A percentile compares a stretch with the other conserved stretches of the same genome.
Conservation (phyloP, 164 flowering plant species). For the Aristolochia contorta region DNA sequence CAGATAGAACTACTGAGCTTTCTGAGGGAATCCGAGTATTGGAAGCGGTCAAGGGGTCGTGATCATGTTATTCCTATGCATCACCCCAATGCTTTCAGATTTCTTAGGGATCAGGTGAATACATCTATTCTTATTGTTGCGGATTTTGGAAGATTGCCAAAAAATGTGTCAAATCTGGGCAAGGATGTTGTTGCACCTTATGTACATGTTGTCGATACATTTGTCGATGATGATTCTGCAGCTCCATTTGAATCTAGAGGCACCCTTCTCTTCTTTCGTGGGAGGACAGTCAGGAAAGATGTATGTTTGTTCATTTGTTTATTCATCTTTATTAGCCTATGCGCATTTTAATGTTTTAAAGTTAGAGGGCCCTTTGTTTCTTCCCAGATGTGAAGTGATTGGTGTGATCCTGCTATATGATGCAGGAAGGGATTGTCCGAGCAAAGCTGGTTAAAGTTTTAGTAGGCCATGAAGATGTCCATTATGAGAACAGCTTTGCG, state of each 20-base stretch:
- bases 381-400: constrained; percentile 9
- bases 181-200: constrained; percentile 97
- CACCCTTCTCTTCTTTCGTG: constrained; percentile 81
- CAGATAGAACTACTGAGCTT: constrained; percentile 68
- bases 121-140: constrained; percentile 85
- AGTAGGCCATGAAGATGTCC: constrained; percentile 61
- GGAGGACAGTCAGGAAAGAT: constrained; percentile 86
- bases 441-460: constrained; percentile 54
- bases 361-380: background rate
- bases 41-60: constrained; percentile 77
- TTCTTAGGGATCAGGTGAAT: constrained; percentile 64
- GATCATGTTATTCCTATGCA: constrained; percentile 96
- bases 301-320: constrained; percentile 30
- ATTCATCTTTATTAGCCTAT: background rate
- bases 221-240: constrained; percentile 41
- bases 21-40: constrained; percentile 57
- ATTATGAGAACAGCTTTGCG: constrained; percentile 52
- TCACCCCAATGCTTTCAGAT: constrained; percentile 98
- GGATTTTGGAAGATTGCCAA: constrained; percentile 83
- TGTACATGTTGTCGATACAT: constrained; percentile 83
- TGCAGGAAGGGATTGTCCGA: constrained; percentile 84
- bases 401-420: constrained; percentile 4
- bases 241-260: constrained; percentile 72
- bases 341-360: background rate
- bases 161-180: constrained; percentile 51